Conservation (phyloP, 2,329 filamentous ascomycete genomes). For the Amauroascus verrucosus region DNA sequence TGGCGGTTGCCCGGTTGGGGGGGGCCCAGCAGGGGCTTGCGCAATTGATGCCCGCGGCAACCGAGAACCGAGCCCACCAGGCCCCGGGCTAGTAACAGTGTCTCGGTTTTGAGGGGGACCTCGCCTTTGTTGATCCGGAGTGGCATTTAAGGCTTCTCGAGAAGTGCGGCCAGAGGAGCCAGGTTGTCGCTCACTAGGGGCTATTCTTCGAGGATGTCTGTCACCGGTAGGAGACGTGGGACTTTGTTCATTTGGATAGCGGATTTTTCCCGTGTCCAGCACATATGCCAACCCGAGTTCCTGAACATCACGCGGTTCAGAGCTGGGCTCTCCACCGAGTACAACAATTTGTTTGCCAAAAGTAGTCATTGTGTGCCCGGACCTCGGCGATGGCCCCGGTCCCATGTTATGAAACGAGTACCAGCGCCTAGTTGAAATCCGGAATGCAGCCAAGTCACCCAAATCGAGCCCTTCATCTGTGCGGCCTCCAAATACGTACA, state of each 20-base stretch:
- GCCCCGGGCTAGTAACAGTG: constrained; percentile 27
- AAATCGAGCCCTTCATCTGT: constrained; percentile 88
- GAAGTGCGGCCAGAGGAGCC: constrained; percentile 34
- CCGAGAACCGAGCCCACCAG: constrained; percentile 39
- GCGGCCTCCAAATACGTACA: constrained; percentile 97
- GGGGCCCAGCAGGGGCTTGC: constrained; percentile 52
- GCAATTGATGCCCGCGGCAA: constrained; percentile 50
- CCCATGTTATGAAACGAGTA: constrained; percentile 99
- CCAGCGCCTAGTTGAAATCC: constrained; percentile 77
- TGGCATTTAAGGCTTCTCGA: constrained; percentile 33
- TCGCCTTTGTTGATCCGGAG: constrained; percentile 29
- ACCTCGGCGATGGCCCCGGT: constrained; percentile 81
- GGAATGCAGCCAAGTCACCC: constrained; percentile 81
- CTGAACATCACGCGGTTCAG: constrained; percentile 64
- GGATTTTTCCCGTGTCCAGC: constrained; percentile 88
- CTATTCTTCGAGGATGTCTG: constrained; percentile 35
- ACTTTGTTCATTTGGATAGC: constrained; percentile 71
- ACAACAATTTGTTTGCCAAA: constrained; percentile 88
- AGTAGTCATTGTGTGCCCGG: constrained; percentile 95
- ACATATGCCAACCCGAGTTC: constrained; percentile 86
- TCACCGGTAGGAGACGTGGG: constrained; percentile 33
- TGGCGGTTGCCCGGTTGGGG: constrained; percentile 54
- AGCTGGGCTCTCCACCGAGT: constrained; percentile 87
- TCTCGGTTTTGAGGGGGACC: constrained; percentile 37
- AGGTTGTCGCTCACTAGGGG: constrained; percentile 31